Evolutionary conservation across 306 rosid genomes (phyloP).

Genomic region (Carpinus fangiana): DNA sequence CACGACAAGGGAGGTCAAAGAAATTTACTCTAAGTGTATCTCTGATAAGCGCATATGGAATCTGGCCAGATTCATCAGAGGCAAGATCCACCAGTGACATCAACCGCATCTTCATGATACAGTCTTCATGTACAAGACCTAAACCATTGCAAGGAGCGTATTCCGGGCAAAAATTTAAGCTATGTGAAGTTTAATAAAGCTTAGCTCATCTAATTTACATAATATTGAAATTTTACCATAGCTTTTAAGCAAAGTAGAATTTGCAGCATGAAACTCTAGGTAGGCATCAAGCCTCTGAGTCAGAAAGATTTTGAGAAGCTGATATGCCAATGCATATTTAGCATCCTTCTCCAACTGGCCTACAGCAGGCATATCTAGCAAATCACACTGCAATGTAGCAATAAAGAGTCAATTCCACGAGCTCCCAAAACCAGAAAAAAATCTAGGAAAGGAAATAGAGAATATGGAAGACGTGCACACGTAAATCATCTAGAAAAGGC

Average conservation of each 20-base stretch:
- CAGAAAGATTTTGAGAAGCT: constrained; percentile 80
- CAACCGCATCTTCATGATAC: constrained; percentile 77
- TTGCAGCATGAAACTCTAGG: constrained; percentile 74
- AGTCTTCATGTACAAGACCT: constrained; percentile 92
- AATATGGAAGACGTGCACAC: not conserved
- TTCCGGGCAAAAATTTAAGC: constrained; percentile 12
- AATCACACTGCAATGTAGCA: constrained; percentile 70
- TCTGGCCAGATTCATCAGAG: constrained; percentile 61
- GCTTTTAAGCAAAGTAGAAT: constrained; percentile 67
- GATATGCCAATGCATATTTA: constrained; percentile 65
- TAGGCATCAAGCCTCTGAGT: constrained; percentile 84
- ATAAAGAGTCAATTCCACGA: constrained; percentile 18
- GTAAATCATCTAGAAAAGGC: not conserved
- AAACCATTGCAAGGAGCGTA: constrained; percentile 19
- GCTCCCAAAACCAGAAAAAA: constrained; percentile 5
- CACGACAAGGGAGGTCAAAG: constrained; percentile 2
- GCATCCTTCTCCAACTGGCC: constrained; percentile 90
- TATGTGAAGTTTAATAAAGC: constrained; percentile 2
- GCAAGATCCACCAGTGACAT: constrained; percentile 88
- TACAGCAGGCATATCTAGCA: constrained; percentile 79
- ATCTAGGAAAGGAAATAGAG: constrained; percentile 2
- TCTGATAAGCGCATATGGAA: constrained; percentile 68
- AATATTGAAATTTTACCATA: constrained; percentile 51
- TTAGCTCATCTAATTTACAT: not conserved
- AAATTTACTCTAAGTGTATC: constrained; percentile 70